Evolutionary conservation across 768 basidiomycete species (phyloP), one percentile per base, ranked within the genome.

Genomic region (Asterophora lycoperdoides): DNA sequence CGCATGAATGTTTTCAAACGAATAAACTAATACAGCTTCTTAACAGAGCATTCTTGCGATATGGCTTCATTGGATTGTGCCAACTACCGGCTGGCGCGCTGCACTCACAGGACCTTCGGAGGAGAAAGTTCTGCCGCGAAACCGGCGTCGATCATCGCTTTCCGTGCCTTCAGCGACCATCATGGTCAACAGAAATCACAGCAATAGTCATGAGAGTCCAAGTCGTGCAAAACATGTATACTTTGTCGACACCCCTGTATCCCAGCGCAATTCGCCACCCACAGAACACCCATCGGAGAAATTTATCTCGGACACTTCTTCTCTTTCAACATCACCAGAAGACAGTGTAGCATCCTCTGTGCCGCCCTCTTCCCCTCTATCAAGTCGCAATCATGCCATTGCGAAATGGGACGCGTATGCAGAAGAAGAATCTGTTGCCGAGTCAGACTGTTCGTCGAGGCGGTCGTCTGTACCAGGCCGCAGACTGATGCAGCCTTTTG

Each of bases 41-140:
- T 18, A n/a, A n/a, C 38, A 76, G 74, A 76, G 74, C 57, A 56
- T 76, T 32, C 57, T 75, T 20, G 72, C 69, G 37, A 69, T 76
- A 44, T 74, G 72, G 66, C 45, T 75, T 29, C 61, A 64, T 14
- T 75, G 74, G 74, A 51, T 72, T 36, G 41, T 70, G 28, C 71
- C 70, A 37, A 46, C 59, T 13, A 32, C 55, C 29, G 26, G 15
- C 15, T 18, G 45, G 9, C 43, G 39, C 20, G 6, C 23, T 6
- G 41, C 41, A 18, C 38, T 49, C 19, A 13, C 37, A 18, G 41
- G 29, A n/a, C 37, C 18, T 23, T 11, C 23, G 18, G 52, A 33
- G 38, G n/a, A 4, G n/a, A 15, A 40, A 15, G 17, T 23, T 17
- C 19, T 33, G 35, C 41, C 18, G 3, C 56, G 53, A 2, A 48